Evolutionary conservation across 2,329 filamentous ascomycete genomes (phyloP).

Genomic region (Leptographium wingfieldii): DNA sequence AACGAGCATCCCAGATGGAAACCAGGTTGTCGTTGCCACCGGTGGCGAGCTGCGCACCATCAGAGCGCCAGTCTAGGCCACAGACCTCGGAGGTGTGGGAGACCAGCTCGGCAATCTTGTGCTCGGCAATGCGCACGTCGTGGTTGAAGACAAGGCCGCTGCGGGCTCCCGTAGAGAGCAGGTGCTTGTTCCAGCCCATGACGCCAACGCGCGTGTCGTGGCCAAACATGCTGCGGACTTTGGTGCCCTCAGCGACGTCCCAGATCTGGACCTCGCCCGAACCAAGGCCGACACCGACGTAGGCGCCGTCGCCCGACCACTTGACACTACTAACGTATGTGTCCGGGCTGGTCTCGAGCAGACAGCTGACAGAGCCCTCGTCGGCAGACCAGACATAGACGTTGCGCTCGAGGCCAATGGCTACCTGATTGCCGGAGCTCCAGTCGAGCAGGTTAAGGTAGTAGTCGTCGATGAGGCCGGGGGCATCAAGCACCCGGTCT

Average conservation of each 20-base stretch:
- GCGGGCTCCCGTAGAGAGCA: slow-evolving; percentile 86
- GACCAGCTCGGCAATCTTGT: slow-evolving; percentile 95
- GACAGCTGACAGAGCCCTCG: slow-evolving; percentile 74
- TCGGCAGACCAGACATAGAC: slow-evolving; percentile 99
- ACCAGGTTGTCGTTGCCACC: slow-evolving; percentile 98
- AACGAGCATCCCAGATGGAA: slow-evolving; percentile 96
- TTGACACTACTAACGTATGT: slow-evolving; percentile 98
- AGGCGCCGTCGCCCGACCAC: slow-evolving; percentile 95
- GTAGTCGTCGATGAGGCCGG: slow-evolving; percentile 94
- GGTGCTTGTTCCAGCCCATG: slow-evolving; percentile 99
- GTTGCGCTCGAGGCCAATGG: slow-evolving; percentile 90
- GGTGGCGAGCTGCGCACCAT: slow-evolving; percentile 91
- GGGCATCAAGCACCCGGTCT: slow-evolving; percentile 90
- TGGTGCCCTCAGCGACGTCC: slow-evolving; percentile 89
- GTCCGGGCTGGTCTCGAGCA: slow-evolving; percentile 77
- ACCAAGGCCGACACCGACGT: slow-evolving; percentile 88
- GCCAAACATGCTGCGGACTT: slow-evolving; percentile 96
- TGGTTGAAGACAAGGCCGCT: slow-evolving; percentile 97
- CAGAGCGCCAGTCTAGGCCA: slow-evolving; percentile 92
- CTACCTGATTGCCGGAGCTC: slow-evolving; percentile 95
- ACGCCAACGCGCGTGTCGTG: slow-evolving; percentile 94
- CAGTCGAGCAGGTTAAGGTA: slow-evolving; percentile 98
- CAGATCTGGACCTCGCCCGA: slow-evolving; percentile 98
- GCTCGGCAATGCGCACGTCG: slow-evolving; percentile 91
- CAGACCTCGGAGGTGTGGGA: slow-evolving; percentile 97